Evolutionary conservation across 306 rosid species (phyloP), one percentile per base, ranked within the genome.

Genomic region (Cicer chorassanicum): DNA sequence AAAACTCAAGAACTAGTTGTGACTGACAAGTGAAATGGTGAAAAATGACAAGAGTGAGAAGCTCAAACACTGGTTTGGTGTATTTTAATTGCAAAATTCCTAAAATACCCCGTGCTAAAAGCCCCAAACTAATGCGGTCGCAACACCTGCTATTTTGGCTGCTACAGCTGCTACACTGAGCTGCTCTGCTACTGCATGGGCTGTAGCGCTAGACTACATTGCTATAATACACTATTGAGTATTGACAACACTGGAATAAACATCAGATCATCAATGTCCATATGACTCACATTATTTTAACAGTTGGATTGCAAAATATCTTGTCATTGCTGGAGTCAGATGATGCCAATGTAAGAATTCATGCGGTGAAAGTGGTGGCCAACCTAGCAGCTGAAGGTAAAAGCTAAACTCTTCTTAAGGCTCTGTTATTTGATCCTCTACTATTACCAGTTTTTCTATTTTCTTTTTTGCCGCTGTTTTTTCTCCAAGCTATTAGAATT

Each of bases 341-440:
- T 51, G 99, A 95, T 85, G 86, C 94, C 75, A 95, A 87, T 84
- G 90, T 89, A 61, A 90, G 92, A 44, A 89, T 95, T 78, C 98
- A 95, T 90, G 99, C 99, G 41, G 99, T 95, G 76, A 95, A 95
- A 88, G 96, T 94, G 77, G 90, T 94, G 66, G 99, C 99, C 84
- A 95, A 95, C 86, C 83, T 95, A 49, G 99, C 99, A 44, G 99
- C 99, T 73, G 99, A 95, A 82, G 99, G 99, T 87, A 80, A 71
- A 84, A 68, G 68, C 66, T 79, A 51, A 74, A 21, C 51, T 67
- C 51, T 50, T 73, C 65, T 16, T 16, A 39, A 64, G 72, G 36
- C 57, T 77, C 18, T 64, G 63, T 78, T 29, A 39, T 42, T 39
- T 38, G 50, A 57, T 69, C 72, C 4, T 48, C 72, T 70, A 63